phyloP scores from a whole-genome alignment of 1,284 basidiomycete species.

The Naganishia albida region DNA sequence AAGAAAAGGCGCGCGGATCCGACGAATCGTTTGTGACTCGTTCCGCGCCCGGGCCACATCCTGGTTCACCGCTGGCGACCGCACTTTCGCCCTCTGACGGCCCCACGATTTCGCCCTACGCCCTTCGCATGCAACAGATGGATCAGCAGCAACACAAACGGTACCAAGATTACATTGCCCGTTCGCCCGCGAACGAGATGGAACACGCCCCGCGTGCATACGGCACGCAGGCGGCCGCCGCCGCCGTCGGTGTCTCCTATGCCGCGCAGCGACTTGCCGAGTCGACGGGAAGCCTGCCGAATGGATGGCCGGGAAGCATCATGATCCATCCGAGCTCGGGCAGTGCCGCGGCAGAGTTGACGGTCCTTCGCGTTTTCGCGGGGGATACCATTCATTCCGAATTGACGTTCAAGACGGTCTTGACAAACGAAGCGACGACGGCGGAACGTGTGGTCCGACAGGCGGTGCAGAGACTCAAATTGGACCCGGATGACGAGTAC shows the following conservation, averaged over 20 bases:
- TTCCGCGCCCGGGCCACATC: slow-evolving; percentile 38
- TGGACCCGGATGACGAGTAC: slow-evolving; percentile 67
- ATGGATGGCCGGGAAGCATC: slow-evolving; percentile 56
- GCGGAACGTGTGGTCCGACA: slow-evolving; percentile 82
- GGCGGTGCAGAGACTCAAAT: slow-evolving; percentile 87
- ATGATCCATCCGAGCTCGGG: slow-evolving; percentile 54
- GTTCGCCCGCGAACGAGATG: slow-evolving; percentile 69
- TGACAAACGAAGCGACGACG: slow-evolving; percentile 83
- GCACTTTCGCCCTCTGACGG: slow-evolving; percentile 39
- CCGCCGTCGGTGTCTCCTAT: slow-evolving; percentile 47
- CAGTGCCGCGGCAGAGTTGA: slow-evolving; percentile 74
- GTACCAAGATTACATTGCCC: slow-evolving; percentile 82
- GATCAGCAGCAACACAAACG: slow-evolving; percentile 85
- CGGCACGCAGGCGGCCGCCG: slow-evolving; percentile 42
- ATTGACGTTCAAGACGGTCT: slow-evolving; percentile 95
- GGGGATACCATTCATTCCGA: slow-evolving; percentile 78
- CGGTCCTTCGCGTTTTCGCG: slow-evolving; percentile 91
- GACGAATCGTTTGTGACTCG: slow-evolving; percentile 44
- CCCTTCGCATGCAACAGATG: slow-evolving; percentile 73
- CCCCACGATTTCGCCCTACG: slow-evolving; percentile 54
- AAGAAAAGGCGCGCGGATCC: slow-evolving; percentile 35
- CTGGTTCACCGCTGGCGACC: slow-evolving; percentile 32
- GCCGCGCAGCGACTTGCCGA: slow-evolving; percentile 44
- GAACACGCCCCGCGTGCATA: slow-evolving; percentile 37
- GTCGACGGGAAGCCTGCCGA: slow-evolving; percentile 22